Evolutionary conservation across 192 early-diverging fungal species (phyloP).

Genomic region (Geranomyces michiganensis): DNA sequence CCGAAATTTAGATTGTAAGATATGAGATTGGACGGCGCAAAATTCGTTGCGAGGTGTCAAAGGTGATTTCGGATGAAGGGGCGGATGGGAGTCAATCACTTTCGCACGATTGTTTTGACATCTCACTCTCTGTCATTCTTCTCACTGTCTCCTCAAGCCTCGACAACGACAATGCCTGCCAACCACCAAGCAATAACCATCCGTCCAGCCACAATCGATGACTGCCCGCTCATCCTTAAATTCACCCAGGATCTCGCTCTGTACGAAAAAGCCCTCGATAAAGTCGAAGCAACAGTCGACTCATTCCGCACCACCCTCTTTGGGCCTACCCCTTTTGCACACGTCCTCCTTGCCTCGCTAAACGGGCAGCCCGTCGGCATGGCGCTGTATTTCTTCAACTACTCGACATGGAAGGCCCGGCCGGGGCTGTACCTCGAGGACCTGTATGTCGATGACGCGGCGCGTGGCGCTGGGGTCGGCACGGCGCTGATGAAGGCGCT

Average conservation of each 20-base stretch:
- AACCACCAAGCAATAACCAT: background rate
- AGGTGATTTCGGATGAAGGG: too few species aligned
- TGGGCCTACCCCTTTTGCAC: constrained; percentile 62
- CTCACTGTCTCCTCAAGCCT: too few species aligned
- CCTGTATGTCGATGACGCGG: constrained; percentile 70
- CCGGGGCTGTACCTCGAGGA: constrained; percentile 89
- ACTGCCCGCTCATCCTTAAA: constrained; percentile 66
- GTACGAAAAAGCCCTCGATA: constrained; percentile 65
- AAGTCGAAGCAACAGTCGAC: constrained; percentile 72
- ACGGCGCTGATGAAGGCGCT: constrained; percentile 67
- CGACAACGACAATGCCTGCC: too few species aligned
- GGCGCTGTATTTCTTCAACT: constrained; percentile 87
- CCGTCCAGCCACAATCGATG: constrained; percentile 55
- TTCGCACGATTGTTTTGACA: too few species aligned
- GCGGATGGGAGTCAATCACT: too few species aligned
- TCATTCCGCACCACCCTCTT: constrained; percentile 67
- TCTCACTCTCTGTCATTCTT: too few species aligned
- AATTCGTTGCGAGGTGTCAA: too few species aligned
- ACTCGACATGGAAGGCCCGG: constrained; percentile 51
- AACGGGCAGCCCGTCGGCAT: constrained; percentile 63
- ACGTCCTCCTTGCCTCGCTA: constrained; percentile 69
- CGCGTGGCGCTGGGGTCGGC: constrained; percentile 70
- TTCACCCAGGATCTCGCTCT: constrained; percentile 76
- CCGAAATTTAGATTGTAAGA: too few species aligned
- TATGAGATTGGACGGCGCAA: too few species aligned